Percentiles rank a stretch among this genome's conserved stretches.
phyloP scores from a whole-genome alignment of 1,284 basidiomycete species.

The Austroboletus niveus region DNA sequence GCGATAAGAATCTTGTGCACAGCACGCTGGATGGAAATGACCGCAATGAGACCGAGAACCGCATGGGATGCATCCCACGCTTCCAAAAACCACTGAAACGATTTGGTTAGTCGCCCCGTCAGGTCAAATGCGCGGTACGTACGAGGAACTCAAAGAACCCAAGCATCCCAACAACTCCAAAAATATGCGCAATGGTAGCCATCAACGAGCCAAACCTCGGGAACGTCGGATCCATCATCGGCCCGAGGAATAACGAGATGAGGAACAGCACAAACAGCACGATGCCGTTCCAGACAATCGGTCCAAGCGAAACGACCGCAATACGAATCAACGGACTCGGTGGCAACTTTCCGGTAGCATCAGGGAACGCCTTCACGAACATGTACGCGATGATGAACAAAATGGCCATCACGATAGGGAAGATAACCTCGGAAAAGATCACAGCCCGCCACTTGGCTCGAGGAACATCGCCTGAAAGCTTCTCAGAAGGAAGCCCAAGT shows the following conservation, averaged over 20 bases:
- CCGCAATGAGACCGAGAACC: conserved; percentile 82
- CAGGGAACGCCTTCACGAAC: conserved; percentile 86
- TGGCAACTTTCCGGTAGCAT: conserved; percentile 55
- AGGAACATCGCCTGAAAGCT: conserved; percentile 88
- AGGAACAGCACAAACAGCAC: conserved; percentile 88
- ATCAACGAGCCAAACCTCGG: conserved; percentile 86
- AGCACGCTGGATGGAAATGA: conserved; percentile 85
- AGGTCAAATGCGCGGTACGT: conserved; percentile 35
- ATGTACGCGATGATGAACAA: conserved; percentile 88
- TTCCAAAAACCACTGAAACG: conserved; percentile 88
- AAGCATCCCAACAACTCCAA: conserved; percentile 79
- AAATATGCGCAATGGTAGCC: conserved; percentile 82
- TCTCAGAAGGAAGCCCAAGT: conserved; percentile 93
- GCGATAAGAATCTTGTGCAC: conserved; percentile 93
- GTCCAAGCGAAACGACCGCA: conserved; percentile 87
- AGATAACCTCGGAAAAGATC: conserved; percentile 83
- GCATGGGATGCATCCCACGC: conserved; percentile 95
- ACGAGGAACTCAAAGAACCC: conserved; percentile 95
- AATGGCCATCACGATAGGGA: conserved; percentile 74
- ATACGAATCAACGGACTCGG: conserved; percentile 87
- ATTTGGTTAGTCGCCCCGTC: no score
- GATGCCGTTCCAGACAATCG: conserved; percentile 94
- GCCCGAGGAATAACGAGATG: conserved; percentile 87
- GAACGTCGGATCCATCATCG: conserved; percentile 79
- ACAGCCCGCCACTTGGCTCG: conserved; percentile 87